Evolutionary conservation across 768 basidiomycete species (phyloP).

Genomic region (Mycena amicta): DNA sequence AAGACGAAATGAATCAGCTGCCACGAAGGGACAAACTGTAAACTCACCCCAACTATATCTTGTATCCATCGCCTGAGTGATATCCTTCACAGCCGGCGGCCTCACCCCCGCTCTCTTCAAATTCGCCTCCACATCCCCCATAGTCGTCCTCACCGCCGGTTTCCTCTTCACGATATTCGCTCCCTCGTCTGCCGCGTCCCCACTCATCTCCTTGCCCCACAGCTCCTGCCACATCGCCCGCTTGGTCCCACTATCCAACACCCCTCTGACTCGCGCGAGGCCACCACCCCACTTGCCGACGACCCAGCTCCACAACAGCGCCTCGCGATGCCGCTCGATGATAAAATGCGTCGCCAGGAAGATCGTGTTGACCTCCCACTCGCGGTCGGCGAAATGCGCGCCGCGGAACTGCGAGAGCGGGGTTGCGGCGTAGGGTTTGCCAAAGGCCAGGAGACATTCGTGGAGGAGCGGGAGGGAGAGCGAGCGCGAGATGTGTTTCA

Average conservation of each 20-base stretch:
- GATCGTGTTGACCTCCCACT: conserved; percentile 34
- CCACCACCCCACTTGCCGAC: conserved; percentile 33
- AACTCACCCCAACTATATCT: conserved; percentile 2
- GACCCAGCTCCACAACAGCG: conserved; percentile 39
- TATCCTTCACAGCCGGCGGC: not conserved
- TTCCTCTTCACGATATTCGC: not conserved
- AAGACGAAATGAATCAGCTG: not conserved
- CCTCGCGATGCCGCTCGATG: conserved; percentile 38
- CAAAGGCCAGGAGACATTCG: conserved; percentile 38
- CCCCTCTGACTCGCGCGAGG: conserved; percentile 26
- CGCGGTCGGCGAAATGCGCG: conserved; percentile 25
- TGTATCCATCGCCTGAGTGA: not conserved
- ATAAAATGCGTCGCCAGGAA: conserved; percentile 35
- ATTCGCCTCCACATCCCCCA: not conserved
- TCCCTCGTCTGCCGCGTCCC: not conserved
- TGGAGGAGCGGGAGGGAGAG: conserved; percentile 35
- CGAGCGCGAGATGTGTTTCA: conserved; percentile 41
- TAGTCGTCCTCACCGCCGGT: not conserved
- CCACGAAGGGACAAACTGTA: not conserved
- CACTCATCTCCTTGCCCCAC: not conserved
- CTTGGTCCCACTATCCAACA: conserved; percentile 33
- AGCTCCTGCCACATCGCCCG: not conserved
- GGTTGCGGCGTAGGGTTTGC: conserved; percentile 29
- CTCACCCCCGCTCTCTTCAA: not conserved
- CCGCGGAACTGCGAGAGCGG: conserved; percentile 36